Evolutionary conservation across 2,329 filamentous ascomycete species (phyloP).

Genomic region (Delphinella strobiligena): DNA sequence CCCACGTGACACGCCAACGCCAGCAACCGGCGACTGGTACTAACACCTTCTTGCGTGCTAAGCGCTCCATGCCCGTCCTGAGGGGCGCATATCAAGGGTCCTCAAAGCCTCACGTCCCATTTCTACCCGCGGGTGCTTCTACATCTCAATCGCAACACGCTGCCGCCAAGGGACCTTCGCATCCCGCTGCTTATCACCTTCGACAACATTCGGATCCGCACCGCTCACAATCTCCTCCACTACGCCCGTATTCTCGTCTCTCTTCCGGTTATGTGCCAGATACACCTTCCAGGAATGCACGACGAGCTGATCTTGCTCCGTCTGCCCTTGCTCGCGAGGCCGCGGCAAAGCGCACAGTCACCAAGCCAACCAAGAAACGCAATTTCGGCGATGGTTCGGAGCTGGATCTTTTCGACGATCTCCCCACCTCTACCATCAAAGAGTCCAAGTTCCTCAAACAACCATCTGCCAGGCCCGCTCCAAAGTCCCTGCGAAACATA

Average conservation of each 20-base stretch:
- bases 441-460: conserved; percentile 78
- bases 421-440: conserved; percentile 71
- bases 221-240: conserved; percentile 33
- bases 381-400: conserved; percentile 89
- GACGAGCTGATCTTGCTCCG: conserved; percentile 32
- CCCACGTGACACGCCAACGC: conserved; percentile 50
- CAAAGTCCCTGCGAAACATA: conserved; percentile 47
- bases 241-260: conserved; percentile 35
- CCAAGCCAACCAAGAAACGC: conserved; percentile 54
- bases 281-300: conserved; percentile 34
- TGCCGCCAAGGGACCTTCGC: conserved; percentile 53
- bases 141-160: conserved; percentile 68
- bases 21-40: conserved; percentile 41
- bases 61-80: conserved; percentile 49
- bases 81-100: conserved; percentile 39
- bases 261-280: conserved; percentile 36
- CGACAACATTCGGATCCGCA: conserved; percentile 70
- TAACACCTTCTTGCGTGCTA: conserved; percentile 44
- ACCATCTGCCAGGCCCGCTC: conserved; percentile 56
- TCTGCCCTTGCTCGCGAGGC: conserved; percentile 39
- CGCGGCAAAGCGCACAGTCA: conserved; percentile 57
- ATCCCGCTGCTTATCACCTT: conserved; percentile 52
- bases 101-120: conserved; percentile 60
- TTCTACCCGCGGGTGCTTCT: conserved; percentile 65
- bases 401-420: conserved; percentile 84